Conservation (phyloP, 192 early-diverging fungal species). For the Funneliformis mosseae region DNA sequence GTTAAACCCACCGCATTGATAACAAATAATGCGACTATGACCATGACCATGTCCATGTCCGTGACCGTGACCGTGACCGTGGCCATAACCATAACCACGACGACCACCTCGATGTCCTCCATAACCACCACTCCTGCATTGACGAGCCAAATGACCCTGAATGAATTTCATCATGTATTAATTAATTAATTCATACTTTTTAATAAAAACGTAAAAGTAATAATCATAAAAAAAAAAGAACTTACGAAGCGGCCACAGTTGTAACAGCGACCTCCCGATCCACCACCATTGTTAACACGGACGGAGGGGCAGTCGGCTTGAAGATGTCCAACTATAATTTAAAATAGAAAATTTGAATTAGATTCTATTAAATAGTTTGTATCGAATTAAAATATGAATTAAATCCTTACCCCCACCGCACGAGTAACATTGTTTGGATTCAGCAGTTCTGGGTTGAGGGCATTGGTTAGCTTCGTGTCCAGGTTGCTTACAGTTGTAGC, state of each 20-base stretch:
- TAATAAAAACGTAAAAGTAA: neutral
- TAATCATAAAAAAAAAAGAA: neutral
- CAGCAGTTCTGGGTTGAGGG: constrained; percentile 48
- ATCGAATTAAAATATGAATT: neutral
- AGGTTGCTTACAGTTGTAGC: constrained; percentile 59
- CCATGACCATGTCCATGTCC: neutral
- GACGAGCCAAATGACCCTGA: constrained; percentile 57
- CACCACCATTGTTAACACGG: constrained; percentile 40
- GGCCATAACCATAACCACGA: constrained; percentile 8
- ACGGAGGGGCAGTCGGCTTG: constrained; percentile 52
- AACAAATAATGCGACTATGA: constrained; percentile 45
- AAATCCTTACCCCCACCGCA: constrained; percentile 54
- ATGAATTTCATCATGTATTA: neutral
- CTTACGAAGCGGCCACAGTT: constrained; percentile 57
- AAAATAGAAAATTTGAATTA: neutral
- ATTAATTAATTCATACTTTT: neutral
- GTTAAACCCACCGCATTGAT: constrained; percentile 57
- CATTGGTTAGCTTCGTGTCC: constrained; percentile 56
- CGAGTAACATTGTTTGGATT: constrained; percentile 54
- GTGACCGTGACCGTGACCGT: constrained; percentile 14
- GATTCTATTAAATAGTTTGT: neutral
- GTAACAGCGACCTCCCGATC: constrained; percentile 43
- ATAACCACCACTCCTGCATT: constrained; percentile 35
- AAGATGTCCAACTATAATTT: constrained; percentile 53
- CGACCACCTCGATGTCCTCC: neutral